Base-by-base conservation (phyloP, 768 basidiomycete species). In the Pleurotus sapidus region DNA sequence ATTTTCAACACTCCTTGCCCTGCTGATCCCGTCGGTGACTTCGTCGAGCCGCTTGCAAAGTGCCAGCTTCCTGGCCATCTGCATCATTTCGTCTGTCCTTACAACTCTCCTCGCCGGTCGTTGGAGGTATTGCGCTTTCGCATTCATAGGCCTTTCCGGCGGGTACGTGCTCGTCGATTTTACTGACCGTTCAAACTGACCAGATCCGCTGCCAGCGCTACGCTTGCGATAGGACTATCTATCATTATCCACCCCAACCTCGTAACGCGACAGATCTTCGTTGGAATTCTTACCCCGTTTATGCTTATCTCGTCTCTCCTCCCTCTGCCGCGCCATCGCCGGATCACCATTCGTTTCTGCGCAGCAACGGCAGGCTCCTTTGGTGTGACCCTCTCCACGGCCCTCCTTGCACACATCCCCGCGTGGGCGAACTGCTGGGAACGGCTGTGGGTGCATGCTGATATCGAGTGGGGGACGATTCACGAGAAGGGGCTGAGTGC, bases 371-470 rank as follows among this genome's bases (percentile, higher is more conserved):
- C 77, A 4, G 87, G 87, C 4, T 74, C 86, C 0, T 86, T 87
- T 49, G 83, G 86, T 23, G 54, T 84, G 15, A 68, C 79, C 14
- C 47, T 84, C 17, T 74, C 81, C 14, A 81, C 86, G 37, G 76
- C 87, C 2, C 66, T 88, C 23, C 74, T 89, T 11, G 64, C 80
- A 37, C 68, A 73, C 15, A 76, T 79, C 0, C 67, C 73, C 17
- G 70, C 79, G 11, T 89, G 86, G 87, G 79, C 79, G 3, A 77
- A 87, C 62, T 74, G 79, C 8, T 88, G 84, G 84, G 80, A 83
- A 57, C 77, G 86, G 11, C 68, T 85, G 2, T 90, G 84, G 81
- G 58, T 82, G n/a, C 51, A 50, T 4, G 72, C 79, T 39, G 75
- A 74, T 34, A 57, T 59, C n/a, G 69, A 67, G 11, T 88, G 87